Evolutionary conservation across 768 basidiomycete species (phyloP).

Genomic region (Calvatia gigantea): DNA sequence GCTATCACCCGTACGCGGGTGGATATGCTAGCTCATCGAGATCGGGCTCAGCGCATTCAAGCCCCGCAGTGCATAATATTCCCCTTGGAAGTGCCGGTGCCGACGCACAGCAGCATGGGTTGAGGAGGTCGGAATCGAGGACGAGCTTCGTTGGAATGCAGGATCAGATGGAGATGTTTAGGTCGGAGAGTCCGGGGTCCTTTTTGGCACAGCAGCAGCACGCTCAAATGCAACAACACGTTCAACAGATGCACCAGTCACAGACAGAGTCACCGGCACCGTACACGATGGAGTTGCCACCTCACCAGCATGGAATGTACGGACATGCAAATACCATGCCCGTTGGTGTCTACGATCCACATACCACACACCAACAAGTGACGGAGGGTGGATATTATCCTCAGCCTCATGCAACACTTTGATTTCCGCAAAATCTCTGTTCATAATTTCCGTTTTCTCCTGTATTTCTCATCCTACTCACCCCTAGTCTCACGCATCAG

Average conservation of each 20-base stretch:
- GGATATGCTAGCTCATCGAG: constrained; percentile 34
- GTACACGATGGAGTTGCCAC: constrained; percentile 35
- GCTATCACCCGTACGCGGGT: constrained; percentile 56
- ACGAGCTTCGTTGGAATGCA: constrained; percentile 33
- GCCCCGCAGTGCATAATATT: constrained; percentile 39
- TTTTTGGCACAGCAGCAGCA: constrained; percentile 16
- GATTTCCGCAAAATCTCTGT: neutral
- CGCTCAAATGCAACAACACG: neutral
- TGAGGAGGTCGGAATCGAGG: constrained; percentile 37
- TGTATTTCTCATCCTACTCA: neutral
- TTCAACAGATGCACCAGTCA: constrained; percentile 32
- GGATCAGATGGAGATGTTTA: constrained; percentile 38
- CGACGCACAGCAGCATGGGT: constrained; percentile 30
- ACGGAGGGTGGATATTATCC: constrained; percentile 22
- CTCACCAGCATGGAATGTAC: constrained; percentile 12
- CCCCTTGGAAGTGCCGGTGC: constrained; percentile 28
- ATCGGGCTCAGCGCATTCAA: constrained; percentile 40
- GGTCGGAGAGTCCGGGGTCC: constrained; percentile 16
- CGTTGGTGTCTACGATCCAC: constrained; percentile 14
- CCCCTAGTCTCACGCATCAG: neutral
- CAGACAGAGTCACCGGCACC: constrained; percentile 37
- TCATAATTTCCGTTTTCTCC: neutral
- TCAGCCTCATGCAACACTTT: constrained; percentile 25
- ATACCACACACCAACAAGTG: constrained; percentile 17
- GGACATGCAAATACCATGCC: constrained; percentile 21